phyloP scores from a whole-genome alignment of 2,329 filamentous ascomycete species.

The Diaporthe batatas region DNA sequence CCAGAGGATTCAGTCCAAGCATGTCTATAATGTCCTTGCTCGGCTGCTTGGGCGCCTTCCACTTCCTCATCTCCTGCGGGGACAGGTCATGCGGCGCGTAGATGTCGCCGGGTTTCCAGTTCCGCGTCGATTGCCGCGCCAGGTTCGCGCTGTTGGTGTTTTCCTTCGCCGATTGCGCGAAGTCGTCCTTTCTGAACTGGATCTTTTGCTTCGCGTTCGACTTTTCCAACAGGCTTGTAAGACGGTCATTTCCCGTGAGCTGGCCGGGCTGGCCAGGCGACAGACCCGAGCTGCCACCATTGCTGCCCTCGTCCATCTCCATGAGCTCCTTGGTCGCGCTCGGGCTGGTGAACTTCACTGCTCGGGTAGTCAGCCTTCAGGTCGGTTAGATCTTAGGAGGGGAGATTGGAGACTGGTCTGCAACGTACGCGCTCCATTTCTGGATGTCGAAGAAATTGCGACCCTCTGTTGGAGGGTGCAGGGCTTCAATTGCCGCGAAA shows the following conservation, averaged over 20 bases:
- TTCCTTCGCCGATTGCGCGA: slow-evolving; percentile 56
- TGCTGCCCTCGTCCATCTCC: slow-evolving; percentile 38
- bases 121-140: slow-evolving; percentile 74
- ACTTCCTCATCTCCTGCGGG: slow-evolving; percentile 83
- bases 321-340: slow-evolving; percentile 32
- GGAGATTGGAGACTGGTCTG: not conserved
- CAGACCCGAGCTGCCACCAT: slow-evolving; percentile 42
- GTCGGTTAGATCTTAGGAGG: not conserved
- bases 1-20: slow-evolving; percentile 82
- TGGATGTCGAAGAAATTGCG: slow-evolving; percentile 36
- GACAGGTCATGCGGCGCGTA: slow-evolving; percentile 92
- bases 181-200: slow-evolving; percentile 47
- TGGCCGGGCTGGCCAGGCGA: not conserved
- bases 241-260: not conserved
- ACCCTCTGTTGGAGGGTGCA: slow-evolving; percentile 39
- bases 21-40: slow-evolving; percentile 82
- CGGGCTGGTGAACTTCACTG: slow-evolving; percentile 31
- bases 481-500: slow-evolving; percentile 44
- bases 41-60: slow-evolving; percentile 70
- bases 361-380: slow-evolving; percentile 7
- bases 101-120: slow-evolving; percentile 83
- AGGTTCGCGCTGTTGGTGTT: slow-evolving; percentile 64
- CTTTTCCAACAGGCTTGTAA: slow-evolving; percentile 11
- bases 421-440: slow-evolving; percentile 38
- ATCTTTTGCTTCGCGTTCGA: slow-evolving; percentile 34